These are phyloP conservation scores for Neofusicoccum umdonicola DNA, from an alignment of 2,329 filamentous ascomycete genomes.

Conservation along the genomic window DNA sequence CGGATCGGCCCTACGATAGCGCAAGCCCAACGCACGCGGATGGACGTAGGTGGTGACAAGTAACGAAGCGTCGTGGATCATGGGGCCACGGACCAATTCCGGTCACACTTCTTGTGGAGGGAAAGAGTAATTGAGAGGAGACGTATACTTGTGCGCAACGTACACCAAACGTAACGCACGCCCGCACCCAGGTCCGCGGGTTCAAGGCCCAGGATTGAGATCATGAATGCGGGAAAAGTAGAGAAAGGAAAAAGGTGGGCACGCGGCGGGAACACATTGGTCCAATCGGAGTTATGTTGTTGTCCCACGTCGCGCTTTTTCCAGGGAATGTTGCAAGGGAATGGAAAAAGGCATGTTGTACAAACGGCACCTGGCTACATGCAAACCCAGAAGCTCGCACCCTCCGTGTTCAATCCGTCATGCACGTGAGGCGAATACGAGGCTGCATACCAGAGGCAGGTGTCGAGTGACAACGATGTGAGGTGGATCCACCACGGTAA, in stretches of 20 bases:
- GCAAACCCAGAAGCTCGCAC: neutral
- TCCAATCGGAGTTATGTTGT: constrained; percentile 1
- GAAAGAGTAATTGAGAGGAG: too few species aligned
- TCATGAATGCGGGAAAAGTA: neutral
- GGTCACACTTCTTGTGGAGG: too few species aligned
- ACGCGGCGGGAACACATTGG: neutral
- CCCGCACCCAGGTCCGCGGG: too few species aligned
- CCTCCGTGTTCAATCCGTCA: neutral
- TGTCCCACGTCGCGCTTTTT: neutral
- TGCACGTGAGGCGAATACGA: neutral
- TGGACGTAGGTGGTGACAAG: too few species aligned
- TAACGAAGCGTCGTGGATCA: too few species aligned
- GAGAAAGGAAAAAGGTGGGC: neutral
- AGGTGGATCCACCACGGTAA: constrained; percentile 1
- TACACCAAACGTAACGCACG: too few species aligned
- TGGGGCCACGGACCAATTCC: too few species aligned
- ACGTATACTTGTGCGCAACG: too few species aligned
- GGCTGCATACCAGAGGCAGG: neutral
- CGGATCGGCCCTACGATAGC: too few species aligned
- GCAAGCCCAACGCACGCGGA: too few species aligned
- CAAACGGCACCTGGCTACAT: neutral
- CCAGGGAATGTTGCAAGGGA: too few species aligned
- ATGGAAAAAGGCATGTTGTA: too few species aligned
- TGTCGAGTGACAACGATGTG: neutral
- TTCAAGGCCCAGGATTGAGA: neutral